A percentile compares a stretch with the other conserved stretches of the same genome.
phyloP scores from a whole-genome alignment of 257 asterid species.

The Solanum raphanifolium region DNA sequence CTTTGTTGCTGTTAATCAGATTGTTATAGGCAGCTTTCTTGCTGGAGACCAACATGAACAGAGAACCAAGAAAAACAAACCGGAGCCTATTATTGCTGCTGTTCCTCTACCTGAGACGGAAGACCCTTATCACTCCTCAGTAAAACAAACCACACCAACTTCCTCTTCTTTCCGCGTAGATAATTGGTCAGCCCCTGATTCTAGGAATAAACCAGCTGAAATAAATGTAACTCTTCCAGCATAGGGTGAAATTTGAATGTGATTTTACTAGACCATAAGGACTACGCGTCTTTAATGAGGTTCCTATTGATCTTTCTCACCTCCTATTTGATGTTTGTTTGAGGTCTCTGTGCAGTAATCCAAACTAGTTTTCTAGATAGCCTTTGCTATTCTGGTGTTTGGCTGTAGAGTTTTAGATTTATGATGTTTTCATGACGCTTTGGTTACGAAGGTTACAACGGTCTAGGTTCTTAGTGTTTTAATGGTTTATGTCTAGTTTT shows the following conservation, averaged over 20 bases:
- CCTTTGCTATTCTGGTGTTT: background rate
- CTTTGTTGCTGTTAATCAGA: slow-evolving; percentile 23
- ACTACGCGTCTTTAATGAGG: background rate
- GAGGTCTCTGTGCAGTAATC: slow-evolving; percentile 22
- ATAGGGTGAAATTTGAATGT: slow-evolving; percentile 5
- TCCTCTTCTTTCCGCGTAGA: slow-evolving; percentile 61
- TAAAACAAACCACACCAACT: background rate
- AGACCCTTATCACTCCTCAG: slow-evolving; percentile 22
- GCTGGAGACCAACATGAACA: slow-evolving; percentile 70
- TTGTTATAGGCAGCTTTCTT: slow-evolving; percentile 81
- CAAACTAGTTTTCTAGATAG: slow-evolving; percentile 17
- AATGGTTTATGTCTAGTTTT: background rate
- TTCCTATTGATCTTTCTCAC: background rate
- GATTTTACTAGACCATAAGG: background rate
- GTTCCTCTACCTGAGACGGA: slow-evolving; percentile 49
- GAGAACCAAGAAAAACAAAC: slow-evolving; percentile 52
- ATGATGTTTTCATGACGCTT: background rate
- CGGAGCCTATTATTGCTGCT: slow-evolving; percentile 31
- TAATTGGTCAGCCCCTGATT: slow-evolving; percentile 52
- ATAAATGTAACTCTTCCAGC: slow-evolving; percentile 46
- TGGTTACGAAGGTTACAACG: background rate
- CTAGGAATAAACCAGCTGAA: slow-evolving; percentile 51
- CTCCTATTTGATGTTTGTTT: slow-evolving; percentile 13
- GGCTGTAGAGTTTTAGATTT: slow-evolving; percentile 21
- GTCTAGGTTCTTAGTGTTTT: background rate